These are phyloP conservation scores for Botrytis elliptica DNA, from an alignment of 2,329 filamentous ascomycete species.

Conservation along the genomic window DNA sequence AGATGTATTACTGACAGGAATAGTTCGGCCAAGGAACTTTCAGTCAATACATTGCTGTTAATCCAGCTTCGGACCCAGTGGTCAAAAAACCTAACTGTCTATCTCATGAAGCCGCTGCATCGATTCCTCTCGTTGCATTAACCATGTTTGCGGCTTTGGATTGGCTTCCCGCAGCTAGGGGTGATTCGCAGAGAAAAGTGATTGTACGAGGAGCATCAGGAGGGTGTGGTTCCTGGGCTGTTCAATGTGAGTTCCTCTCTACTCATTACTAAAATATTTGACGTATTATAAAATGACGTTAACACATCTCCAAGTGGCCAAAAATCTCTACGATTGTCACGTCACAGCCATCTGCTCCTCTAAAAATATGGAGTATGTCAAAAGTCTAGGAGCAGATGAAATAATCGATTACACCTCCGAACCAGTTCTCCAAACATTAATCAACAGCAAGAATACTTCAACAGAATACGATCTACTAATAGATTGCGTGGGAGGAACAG, in stretches of 20 bases:
- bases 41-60: conserved; percentile 34
- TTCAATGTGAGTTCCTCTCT: conserved; percentile 30
- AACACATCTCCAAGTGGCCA: conserved; percentile 31
- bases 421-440: conserved; percentile 27
- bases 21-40: conserved; percentile 38
- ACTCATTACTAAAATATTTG: not conserved
- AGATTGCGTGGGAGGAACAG: conserved; percentile 42
- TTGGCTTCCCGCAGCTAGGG: conserved; percentile 30
- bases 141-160: conserved; percentile 41
- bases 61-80: conserved; percentile 32
- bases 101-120: conserved; percentile 46
- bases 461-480: conserved; percentile 32
- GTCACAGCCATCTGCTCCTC: conserved; percentile 37
- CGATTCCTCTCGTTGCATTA: conserved; percentile 45
- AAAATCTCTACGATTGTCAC: conserved; percentile 33
- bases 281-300: not conserved
- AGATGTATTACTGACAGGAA: not conserved
- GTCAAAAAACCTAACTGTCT: conserved; percentile 43
- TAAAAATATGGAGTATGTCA: conserved; percentile 34
- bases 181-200: conserved; percentile 28
- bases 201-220: conserved; percentile 36
- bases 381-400: conserved; percentile 33
- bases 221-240: conserved; percentile 35
- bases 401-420: conserved; percentile 36
- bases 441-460: conserved; percentile 16